A percentile compares a stretch with the other conserved stretches of the same genome.
phyloP scores from a whole-genome alignment of 257 asterid species.

The Solanum pimpinellifolium region DNA sequence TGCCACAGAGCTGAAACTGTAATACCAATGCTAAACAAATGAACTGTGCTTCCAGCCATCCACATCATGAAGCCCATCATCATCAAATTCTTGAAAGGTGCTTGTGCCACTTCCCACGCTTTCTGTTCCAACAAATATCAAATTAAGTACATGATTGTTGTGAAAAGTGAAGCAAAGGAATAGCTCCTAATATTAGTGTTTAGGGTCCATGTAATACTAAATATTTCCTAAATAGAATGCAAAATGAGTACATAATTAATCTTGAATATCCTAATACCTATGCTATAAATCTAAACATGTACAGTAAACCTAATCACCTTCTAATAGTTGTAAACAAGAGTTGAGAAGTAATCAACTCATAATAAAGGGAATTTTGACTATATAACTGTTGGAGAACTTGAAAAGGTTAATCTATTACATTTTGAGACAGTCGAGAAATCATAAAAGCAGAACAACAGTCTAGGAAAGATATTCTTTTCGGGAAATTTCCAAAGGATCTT shows the following conservation, averaged over 20 bases:
- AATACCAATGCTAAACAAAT: slow-evolving; percentile 90
- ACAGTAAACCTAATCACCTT: background rate
- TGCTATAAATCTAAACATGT: background rate
- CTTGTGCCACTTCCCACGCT: slow-evolving; percentile 99
- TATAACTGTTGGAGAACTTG: background rate
- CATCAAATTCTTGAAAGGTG: slow-evolving; percentile 80
- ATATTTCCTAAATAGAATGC: background rate
- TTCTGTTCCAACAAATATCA: slow-evolving; percentile 38
- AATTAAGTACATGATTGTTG: background rate
- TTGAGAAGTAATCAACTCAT: background rate
- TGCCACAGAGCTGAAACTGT: slow-evolving; percentile 95
- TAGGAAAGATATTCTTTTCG: background rate
- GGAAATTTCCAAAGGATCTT: background rate
- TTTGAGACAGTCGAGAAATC: background rate
- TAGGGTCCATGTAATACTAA: background rate
- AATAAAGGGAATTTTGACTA: background rate
- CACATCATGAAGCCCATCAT: slow-evolving; percentile 99
- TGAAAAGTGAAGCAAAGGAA: background rate
- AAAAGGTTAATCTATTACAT: background rate
- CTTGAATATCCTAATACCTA: background rate
- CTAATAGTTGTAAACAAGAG: background rate
- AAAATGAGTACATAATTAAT: background rate
- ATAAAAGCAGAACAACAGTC: background rate
- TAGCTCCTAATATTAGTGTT: background rate
- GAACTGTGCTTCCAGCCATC: slow-evolving; percentile 99